Evolutionary conservation across 2,329 filamentous ascomycete species (phyloP).

Genomic region (Botryotinia convoluta): DNA sequence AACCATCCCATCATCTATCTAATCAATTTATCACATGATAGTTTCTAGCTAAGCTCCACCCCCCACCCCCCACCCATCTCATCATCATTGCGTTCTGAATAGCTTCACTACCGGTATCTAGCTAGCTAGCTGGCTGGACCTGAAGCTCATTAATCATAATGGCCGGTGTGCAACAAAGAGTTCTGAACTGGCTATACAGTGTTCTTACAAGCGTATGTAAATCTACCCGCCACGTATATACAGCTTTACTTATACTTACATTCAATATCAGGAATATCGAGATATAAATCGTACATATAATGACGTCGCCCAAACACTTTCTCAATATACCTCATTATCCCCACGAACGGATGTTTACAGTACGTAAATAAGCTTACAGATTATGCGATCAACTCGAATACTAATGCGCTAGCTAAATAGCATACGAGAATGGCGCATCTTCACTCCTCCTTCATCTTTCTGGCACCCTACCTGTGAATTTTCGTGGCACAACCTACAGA

Average conservation of each 20-base stretch:
- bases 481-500: constrained; percentile 83
- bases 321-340: constrained; percentile 74
- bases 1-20: background rate
- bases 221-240: constrained; percentile 1
- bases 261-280: constrained; percentile 73
- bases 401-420: constrained; percentile 46
- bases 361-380: constrained; percentile 45
- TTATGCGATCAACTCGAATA: background rate
- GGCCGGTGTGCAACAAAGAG: constrained; percentile 76
- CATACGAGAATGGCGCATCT: constrained; percentile 83
- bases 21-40: background rate
- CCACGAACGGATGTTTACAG: constrained; percentile 95
- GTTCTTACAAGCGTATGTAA: constrained; percentile 70
- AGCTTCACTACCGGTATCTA: background rate
- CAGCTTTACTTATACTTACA: constrained; percentile 17
- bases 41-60: background rate
- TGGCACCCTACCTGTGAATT: constrained; percentile 87
- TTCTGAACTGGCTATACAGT: constrained; percentile 93
- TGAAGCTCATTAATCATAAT: constrained; percentile 30
- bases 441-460: constrained; percentile 82
- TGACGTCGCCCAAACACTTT: constrained; percentile 80
- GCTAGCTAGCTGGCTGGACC: constrained; percentile 9
- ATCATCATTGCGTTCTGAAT: constrained; percentile 6
- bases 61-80: background rate
- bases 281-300: constrained; percentile 91